Conservation (phyloP, 345 rosid genomes). For the Melastoma malabathricum region DNA sequence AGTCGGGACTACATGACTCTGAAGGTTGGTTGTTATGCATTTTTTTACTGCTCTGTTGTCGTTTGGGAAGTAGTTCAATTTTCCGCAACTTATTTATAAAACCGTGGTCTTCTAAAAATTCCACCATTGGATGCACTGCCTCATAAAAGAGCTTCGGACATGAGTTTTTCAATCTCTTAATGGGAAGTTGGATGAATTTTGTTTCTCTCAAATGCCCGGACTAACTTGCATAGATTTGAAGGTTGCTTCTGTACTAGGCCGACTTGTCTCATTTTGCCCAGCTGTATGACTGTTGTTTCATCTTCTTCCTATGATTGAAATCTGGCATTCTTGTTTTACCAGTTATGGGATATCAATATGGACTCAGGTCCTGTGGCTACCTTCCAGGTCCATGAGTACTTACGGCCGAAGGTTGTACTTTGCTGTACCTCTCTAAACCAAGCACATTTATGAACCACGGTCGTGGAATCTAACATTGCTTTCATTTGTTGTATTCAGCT, state of each 20-base stretch:
- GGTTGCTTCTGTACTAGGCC: too few relatives aligned
- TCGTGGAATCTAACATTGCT: conserved; percentile 8
- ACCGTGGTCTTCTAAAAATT: too few relatives aligned
- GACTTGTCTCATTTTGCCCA: too few relatives aligned
- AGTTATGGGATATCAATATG: conserved; percentile 93
- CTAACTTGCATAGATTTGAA: too few relatives aligned
- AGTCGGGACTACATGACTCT: conserved; percentile 97
- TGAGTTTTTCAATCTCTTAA: too few relatives aligned
- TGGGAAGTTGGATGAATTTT: too few relatives aligned
- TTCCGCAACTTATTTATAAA: neutral
- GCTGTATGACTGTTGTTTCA: neutral
- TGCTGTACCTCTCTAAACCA: neutral
- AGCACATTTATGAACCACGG: neutral
- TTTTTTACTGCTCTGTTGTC: neutral
- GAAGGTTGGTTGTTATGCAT: conserved; percentile 32
- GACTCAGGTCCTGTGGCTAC: conserved; percentile 69
- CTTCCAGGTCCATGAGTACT: conserved; percentile 86
- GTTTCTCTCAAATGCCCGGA: too few relatives aligned
- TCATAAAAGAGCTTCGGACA: too few relatives aligned
- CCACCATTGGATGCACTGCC: too few relatives aligned
- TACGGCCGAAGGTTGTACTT: conserved; percentile 55
- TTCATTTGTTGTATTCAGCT: conserved; percentile 27
- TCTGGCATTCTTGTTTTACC: conserved; percentile 4
- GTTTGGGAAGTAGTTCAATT: neutral
- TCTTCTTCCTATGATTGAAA: neutral